Evolutionary conservation across 768 basidiomycete species (phyloP), one percentile per base, ranked within the genome.

Genomic region (Suillus clintonianus): DNA sequence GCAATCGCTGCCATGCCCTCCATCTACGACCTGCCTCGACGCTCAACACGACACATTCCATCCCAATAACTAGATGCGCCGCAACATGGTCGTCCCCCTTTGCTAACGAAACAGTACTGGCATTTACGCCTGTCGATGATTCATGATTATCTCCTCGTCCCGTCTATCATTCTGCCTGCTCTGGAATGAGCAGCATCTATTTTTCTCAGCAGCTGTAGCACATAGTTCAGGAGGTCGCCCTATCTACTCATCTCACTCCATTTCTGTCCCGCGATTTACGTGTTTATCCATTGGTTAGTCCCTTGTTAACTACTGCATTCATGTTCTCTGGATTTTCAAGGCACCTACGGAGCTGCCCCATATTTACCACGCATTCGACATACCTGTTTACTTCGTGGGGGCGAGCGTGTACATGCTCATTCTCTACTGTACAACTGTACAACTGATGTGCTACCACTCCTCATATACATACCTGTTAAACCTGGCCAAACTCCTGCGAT

Each of bases 161-260:
- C 30, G 22, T 43, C 41, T 14, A 62, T 43, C 34, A 43, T 32
- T 22, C 11, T 15, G 43, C 24, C 48, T 56, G 37, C 56, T 57
- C 27, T 27, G 30, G 27, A 54, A 37, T 55, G 50, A 58, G 36
- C 60, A 32, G 55, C 60, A 57, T 59, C 34, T 59, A 37, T 17
- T 59, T 60, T 59, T 59, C 55, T n/a, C 60, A 9, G n/a, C 60
- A 41, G 60, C 60, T 61, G 60, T 61, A 61, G 55, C 60, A 61
- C 60, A 59, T 61, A 61, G 55, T 54, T 32, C 36, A 54, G 15
- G 60, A 41, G 41, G 30, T 55, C 56, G 17, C 56, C 13, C 13
- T 36, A 19, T 59, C 48, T 24, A 34, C 41, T 27, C 48, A 61
- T 61, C 34, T 37, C 36, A 30, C 32, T 7, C 55, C 14, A 59